A percentile compares a stretch with the other conserved stretches of the same genome.
Evolutionary conservation across 768 basidiomycete species (phyloP).

Genomic region (Russula emetica): DNA sequence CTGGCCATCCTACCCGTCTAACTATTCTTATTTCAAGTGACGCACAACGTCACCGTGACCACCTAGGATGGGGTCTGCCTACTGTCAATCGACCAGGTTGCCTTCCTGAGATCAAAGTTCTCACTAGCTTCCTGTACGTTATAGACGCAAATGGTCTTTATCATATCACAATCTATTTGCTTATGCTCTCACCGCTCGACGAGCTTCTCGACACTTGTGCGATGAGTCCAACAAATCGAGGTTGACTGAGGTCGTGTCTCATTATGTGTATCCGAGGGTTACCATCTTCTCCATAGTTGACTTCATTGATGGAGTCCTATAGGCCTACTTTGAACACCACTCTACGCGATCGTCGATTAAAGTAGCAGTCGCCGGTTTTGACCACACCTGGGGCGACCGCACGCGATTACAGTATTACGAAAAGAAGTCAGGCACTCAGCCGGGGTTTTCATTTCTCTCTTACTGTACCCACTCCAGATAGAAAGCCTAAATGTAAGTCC

Average conservation of each 20-base stretch:
- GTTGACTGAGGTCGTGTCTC: neutral
- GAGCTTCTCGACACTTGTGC: neutral
- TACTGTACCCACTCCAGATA: neutral
- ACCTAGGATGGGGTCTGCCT: neutral
- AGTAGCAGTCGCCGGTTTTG: neutral
- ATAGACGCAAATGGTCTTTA: neutral
- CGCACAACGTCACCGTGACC: neutral
- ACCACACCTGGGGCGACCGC: neutral
- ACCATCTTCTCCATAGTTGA: neutral
- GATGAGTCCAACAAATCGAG: neutral
- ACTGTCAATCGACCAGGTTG: neutral
- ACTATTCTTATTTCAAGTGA: neutral
- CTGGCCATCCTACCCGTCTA: neutral
- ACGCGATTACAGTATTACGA: neutral
- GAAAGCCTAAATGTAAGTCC: neutral
- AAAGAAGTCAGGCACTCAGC: neutral
- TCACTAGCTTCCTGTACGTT: neutral
- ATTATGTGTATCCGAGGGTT: neutral
- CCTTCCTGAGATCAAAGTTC: neutral
- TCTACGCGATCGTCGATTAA: neutral
- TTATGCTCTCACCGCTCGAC: neutral
- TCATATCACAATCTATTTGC: neutral
- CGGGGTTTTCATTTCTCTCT: neutral
- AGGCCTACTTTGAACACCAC: neutral
- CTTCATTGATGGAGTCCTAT: neutral